Percentiles rank a stretch among this genome's conserved stretches.
Conservation (phyloP, 805 yeast genomes). For the Candida morakotiae region DNA sequence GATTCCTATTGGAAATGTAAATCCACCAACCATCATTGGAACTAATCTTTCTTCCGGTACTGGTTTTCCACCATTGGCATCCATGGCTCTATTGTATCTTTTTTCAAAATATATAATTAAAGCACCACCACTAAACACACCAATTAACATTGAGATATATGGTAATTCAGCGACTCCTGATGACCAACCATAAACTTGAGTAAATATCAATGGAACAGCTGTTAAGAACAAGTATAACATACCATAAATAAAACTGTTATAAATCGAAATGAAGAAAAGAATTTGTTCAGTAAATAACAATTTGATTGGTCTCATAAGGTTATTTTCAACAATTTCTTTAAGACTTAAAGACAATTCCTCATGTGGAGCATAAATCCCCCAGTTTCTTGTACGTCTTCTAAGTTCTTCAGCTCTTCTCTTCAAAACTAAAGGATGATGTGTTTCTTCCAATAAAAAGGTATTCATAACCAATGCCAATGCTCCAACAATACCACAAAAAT, state of each 20-base stretch:
- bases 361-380: conserved; percentile 38
- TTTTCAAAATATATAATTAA: conserved; percentile 54
- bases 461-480: conserved; percentile 26
- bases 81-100: conserved; percentile 44
- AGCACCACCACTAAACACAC: conserved; percentile 56
- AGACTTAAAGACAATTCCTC: conserved; percentile 28
- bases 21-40: conserved; percentile 70
- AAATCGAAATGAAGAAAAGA: conserved; percentile 39
- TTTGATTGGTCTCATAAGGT: conserved; percentile 32
- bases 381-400: conserved; percentile 37
- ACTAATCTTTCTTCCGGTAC: conserved; percentile 80
- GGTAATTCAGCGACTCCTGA: conserved; percentile 75
- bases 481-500: conserved; percentile 44
- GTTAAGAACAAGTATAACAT: conserved; percentile 43
- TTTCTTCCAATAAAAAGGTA: conserved; percentile 31
- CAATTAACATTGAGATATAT: conserved; percentile 70
- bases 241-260: conserved; percentile 48
- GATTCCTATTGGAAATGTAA: conserved; percentile 72
- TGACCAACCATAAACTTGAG: conserved; percentile 50
- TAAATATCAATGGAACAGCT: conserved; percentile 44
- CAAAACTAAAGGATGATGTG: conserved; percentile 37
- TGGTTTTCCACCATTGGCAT: conserved; percentile 49
- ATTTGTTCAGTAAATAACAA: conserved; percentile 42
- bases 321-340: conserved; percentile 32
- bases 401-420: conserved; percentile 29